Base-by-base conservation (phyloP, 192 early-diverging fungal species). In the Dissophora globulifera region DNA sequence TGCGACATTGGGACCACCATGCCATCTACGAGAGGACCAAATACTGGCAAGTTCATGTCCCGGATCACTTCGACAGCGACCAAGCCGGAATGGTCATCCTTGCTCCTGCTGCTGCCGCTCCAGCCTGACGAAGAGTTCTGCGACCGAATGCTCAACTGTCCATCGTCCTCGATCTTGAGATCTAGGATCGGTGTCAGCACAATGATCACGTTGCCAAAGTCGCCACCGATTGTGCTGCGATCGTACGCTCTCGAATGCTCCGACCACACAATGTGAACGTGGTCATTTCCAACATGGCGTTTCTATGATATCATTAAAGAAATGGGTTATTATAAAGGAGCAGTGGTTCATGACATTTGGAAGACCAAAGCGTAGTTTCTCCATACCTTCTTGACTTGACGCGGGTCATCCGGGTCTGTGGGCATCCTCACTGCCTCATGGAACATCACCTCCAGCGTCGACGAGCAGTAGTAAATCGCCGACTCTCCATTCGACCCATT, bases 201-300 rank as follows among this genome's bases (percentile, higher is more conserved):
- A 40, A 99, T 98, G 63, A 94, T 88, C 1, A 93, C 95, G 60
- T 99, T 99, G 27, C 96, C 97, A 84, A 98, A 99, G 76, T 98
- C 97, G 50, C 97, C 97, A 4, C 94, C 93, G 49, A 99, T 98
- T 0, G 97, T 99, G 32, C 86, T 87, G 19, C 88, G 86, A 29
- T 91, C 83, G 72, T 97, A 99, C 31, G 94, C 90, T 62, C 93
- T 85, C 38, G 85, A 81, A 55, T 97, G 93, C 70, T 99, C 97
- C 70, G 97, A 98, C 95, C 95, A 99, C 11, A 99, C 85, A 49
- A 99, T 95, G 63, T 99, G 97, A 8, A 99, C 94, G 71, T 98
- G 96, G 66, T 99, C 96, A 70, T 99, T 99, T 27, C 97, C 97
- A 78, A 99, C 93, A 63, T 99, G 97, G 13, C 97, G 91, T 90